Conservation (phyloP, 768 basidiomycete species). For the Lyophyllum decastes region DNA sequence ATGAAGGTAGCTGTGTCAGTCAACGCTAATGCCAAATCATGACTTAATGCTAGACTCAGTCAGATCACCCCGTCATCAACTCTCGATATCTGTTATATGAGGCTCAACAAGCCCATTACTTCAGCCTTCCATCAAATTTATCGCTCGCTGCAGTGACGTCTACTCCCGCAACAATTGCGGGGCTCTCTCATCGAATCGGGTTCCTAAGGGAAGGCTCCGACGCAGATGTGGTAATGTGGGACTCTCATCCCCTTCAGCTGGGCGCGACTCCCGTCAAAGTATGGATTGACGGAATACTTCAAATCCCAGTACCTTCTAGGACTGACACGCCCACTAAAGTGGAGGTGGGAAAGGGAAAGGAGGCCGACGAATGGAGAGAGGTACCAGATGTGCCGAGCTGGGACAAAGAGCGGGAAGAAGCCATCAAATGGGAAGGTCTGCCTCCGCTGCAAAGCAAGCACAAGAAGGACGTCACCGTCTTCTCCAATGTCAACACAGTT, state of each 20-base stretch:
- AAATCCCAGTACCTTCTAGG: constrained; percentile 53
- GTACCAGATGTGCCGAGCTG: constrained; percentile 61
- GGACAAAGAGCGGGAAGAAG: constrained; percentile 59
- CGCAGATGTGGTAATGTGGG: constrained; percentile 76
- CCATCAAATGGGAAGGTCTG: constrained; percentile 67
- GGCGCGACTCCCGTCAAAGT: constrained; percentile 76
- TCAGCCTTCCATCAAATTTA: constrained; percentile 56
- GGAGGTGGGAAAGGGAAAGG: constrained; percentile 44
- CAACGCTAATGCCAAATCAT: not conserved
- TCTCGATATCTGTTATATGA: constrained; percentile 71
- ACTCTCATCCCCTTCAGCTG: constrained; percentile 71
- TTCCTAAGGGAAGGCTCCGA: constrained; percentile 57
- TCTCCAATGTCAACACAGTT: constrained; percentile 66
- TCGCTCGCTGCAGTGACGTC: constrained; percentile 70
- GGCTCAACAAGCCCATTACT: constrained; percentile 72
- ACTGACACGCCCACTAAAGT: constrained; percentile 38
- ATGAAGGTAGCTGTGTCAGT: constrained; percentile 61
- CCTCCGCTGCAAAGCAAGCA: constrained; percentile 55
- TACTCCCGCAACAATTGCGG: constrained; percentile 62
- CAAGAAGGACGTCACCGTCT: constrained; percentile 43
- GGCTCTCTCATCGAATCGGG: constrained; percentile 79
- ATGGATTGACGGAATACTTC: constrained; percentile 85
- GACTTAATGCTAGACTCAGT: constrained; percentile 32
- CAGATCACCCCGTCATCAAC: constrained; percentile 60
- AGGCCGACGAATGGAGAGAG: constrained; percentile 43